phyloP scores from a whole-genome alignment of 2,329 filamentous ascomycete species.

The Elsinoe necatrix region DNA sequence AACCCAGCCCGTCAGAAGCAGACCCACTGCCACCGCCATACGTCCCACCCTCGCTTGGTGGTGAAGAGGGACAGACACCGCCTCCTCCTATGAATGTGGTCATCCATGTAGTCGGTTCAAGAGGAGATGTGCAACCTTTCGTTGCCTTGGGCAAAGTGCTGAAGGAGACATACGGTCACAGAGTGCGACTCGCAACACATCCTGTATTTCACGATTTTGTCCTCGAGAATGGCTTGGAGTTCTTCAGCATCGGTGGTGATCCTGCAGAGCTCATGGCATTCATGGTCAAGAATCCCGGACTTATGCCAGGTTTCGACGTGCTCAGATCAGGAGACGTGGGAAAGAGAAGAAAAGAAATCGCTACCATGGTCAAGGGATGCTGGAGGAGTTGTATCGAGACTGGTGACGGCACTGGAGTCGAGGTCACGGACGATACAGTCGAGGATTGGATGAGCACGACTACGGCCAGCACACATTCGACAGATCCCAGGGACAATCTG shows the following conservation, averaged over 20 bases:
- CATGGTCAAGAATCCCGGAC: conserved; percentile 29
- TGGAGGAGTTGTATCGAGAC: conserved; percentile 25
- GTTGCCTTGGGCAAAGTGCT: conserved; percentile 59
- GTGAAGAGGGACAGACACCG: conserved; percentile 49
- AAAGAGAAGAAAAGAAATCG: conserved; percentile 20
- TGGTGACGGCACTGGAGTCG: conserved; percentile 22
- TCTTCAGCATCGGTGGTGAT: conserved; percentile 69
- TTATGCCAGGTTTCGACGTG: conserved; percentile 24
- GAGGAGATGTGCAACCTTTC: conserved; percentile 70
- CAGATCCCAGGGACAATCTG: conserved; percentile 22
- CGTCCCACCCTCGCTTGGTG: conserved; percentile 64
- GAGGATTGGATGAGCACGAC: conserved; percentile 32
- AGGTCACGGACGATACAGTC: conserved; percentile 26
- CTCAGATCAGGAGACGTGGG: conserved; percentile 24
- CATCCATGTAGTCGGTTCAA: conserved; percentile 65
- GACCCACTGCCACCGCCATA: conserved; percentile 56
- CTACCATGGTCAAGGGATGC: conserved; percentile 24
- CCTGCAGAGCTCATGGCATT: conserved; percentile 60
- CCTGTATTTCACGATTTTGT: conserved; percentile 60
- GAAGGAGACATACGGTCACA: conserved; percentile 57
- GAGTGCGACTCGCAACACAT: conserved; percentile 67
- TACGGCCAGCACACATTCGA: conserved; percentile 7
- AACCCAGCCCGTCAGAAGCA: conserved; percentile 39
- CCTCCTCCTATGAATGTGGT: conserved; percentile 56
- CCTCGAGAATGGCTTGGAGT: conserved; percentile 62